Percentiles rank a stretch among this genome's conserved stretches.
phyloP scores from a whole-genome alignment of 176 grass and related monocot genomes.

The Raddia distichophylla region DNA sequence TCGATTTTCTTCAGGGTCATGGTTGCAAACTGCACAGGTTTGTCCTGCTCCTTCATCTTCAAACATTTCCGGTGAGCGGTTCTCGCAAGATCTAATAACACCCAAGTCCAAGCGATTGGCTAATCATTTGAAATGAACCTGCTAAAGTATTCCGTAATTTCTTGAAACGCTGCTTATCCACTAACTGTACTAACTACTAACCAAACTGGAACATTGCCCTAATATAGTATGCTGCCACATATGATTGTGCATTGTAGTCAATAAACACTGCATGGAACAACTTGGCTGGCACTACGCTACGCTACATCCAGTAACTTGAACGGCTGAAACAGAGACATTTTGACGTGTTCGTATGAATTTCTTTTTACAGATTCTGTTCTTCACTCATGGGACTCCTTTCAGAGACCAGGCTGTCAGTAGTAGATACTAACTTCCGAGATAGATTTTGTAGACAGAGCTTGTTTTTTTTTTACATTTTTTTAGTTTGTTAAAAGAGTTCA shows the following conservation, averaged over 20 bases:
- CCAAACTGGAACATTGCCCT: constrained; percentile 36
- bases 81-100: constrained; percentile 26
- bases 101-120: neutral
- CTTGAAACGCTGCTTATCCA: constrained; percentile 26
- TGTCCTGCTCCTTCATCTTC: neutral
- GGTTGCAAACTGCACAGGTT: neutral
- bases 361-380: neutral
- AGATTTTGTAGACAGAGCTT: neutral
- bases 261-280: neutral
- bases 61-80: neutral
- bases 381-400: neutral
- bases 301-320: neutral
- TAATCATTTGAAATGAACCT: constrained; percentile 35
- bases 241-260: constrained; percentile 28
- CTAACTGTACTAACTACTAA: constrained; percentile 39
- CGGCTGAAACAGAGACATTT: neutral
- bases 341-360: neutral
- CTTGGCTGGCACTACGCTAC: neutral
- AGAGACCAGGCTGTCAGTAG: neutral
- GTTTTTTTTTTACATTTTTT: neutral
- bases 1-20: neutral
- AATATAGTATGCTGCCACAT: neutral
- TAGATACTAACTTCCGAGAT: neutral
- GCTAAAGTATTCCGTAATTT: constrained; percentile 13
- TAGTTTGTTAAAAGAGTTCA: neutral